Conservation (phyloP, 2,329 filamentous ascomycete genomes). For the Sodiomyces alkalinus region DNA sequence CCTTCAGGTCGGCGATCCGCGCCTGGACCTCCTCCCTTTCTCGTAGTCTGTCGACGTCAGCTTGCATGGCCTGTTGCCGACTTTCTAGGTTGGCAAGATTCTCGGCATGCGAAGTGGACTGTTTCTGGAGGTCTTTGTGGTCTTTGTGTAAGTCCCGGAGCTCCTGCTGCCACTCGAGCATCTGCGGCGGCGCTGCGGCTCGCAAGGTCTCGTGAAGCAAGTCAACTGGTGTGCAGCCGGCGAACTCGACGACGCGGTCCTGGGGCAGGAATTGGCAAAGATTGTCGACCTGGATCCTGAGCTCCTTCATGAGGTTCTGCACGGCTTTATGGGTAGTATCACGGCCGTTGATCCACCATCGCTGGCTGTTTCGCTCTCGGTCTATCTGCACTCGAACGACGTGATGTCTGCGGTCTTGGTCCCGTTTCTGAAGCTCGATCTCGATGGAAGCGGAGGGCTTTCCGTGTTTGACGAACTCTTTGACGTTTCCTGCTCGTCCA, state of each 20-base stretch:
- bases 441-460: conserved; percentile 66
- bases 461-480: conserved; percentile 90
- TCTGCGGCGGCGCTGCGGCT: conserved; percentile 69
- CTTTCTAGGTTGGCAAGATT: conserved; percentile 51
- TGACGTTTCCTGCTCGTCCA: conserved; percentile 69
- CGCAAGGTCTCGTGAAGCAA: conserved; percentile 75
- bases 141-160: conserved; percentile 56
- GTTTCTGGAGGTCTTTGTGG: conserved; percentile 48
- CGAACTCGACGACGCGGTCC: conserved; percentile 90
- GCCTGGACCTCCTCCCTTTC: conserved; percentile 57
- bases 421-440: conserved; percentile 66
- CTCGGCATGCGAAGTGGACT: conserved; percentile 44
- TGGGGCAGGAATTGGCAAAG: conserved; percentile 94
- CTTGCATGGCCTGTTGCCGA: conserved; percentile 59
- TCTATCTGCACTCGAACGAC: conserved; percentile 64
- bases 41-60: conserved; percentile 68
- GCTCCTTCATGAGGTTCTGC: conserved; percentile 47
- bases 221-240: conserved; percentile 65
- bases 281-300: conserved; percentile 94
- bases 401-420: conserved; percentile 47
- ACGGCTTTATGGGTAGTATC: conserved; percentile 48
- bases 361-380: conserved; percentile 65
- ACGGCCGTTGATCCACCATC: conserved; percentile 63
- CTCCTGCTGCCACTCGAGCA: conserved; percentile 62
- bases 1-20: conserved; percentile 49